Evolutionary conservation across 805 yeast genomes (phyloP), one percentile per base, ranked within the genome.

Genomic region (Hanseniaspora mollemarum): DNA sequence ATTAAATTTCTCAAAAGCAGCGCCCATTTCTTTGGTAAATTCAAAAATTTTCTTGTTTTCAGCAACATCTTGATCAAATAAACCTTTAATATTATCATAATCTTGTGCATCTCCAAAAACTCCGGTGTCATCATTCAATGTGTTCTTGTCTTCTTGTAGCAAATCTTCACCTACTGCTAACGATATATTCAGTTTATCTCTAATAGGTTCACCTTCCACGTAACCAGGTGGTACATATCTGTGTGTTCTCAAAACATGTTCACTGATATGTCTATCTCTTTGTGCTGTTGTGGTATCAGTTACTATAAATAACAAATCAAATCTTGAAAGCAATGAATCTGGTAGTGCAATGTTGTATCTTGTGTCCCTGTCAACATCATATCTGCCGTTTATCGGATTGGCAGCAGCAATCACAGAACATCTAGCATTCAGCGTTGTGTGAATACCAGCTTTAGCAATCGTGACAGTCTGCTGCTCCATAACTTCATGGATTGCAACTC

Each of bases 401-500:
- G 98, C 98, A n/a, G 98, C 97, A 0, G 98, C 98, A 45, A 92
- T 69, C 58, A 92, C 92, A 0, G 97, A 87, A 0, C 98, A 87
- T 61, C 98, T 76, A 1, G 98, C 98, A 65, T 92, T 92, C 60
- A 92, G 71, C 0, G 98, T 92, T 1, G 98, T 96, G 62, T 92
- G 96, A 56, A 92, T 92, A 61, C 98, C 98, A 1, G 98, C 98
- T 65, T 92, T 92, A 12, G 98, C 96, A 60, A 92, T 92, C 13
- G 96, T 87, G 57, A 92, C 92, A 0, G 98, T 92, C 67, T 92
- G 98, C 69, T 92, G 98, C 71, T 92, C 98, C 98, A 92, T 92
- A 45, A 92, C 98, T 75, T 92, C 98, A 68, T 92, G 98, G 61
- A 92, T 92, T 1, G 97, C 97, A 48, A 92, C 97, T 63, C 98